Evolutionary conservation across 371 early-diverging fungal genomes (phyloP).

Genomic region (Mucor sp.): DNA sequence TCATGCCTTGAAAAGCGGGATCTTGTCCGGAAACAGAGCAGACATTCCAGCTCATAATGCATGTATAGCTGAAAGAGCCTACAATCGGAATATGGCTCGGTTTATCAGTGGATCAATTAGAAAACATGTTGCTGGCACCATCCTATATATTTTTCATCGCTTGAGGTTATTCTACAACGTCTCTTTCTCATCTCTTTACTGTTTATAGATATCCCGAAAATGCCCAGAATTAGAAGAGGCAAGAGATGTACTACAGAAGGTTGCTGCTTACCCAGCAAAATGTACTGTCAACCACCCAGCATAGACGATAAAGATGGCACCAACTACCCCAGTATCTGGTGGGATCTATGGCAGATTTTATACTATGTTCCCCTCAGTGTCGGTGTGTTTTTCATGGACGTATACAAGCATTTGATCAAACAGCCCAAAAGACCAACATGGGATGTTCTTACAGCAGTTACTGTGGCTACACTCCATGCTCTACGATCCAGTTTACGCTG

Average conservation of each 20-base stretch:
- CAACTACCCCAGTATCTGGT: background rate
- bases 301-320: background rate
- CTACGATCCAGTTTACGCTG: background rate
- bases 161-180: background rate
- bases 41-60: background rate
- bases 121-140: background rate
- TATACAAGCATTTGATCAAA: background rate
- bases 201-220: background rate
- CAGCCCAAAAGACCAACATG: slow-evolving; percentile 10
- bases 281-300: background rate
- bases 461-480: background rate
- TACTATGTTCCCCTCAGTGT: background rate
- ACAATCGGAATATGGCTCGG: background rate
- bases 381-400: background rate
- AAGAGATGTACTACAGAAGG: slow-evolving; percentile 5
- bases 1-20: background rate
- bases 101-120: background rate
- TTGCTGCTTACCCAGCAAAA: slow-evolving; percentile 7
- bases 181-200: background rate
- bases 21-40: background rate
- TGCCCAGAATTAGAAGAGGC: background rate
- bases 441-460: slow-evolving; percentile 1
- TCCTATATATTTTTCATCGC: background rate
- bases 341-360: slow-evolving; percentile 1
- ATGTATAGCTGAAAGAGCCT: background rate